A percentile compares a stretch with the other conserved stretches of the same genome.
phyloP scores from a whole-genome alignment of 208 protist genomes.

The Leishmania tropica region DNA sequence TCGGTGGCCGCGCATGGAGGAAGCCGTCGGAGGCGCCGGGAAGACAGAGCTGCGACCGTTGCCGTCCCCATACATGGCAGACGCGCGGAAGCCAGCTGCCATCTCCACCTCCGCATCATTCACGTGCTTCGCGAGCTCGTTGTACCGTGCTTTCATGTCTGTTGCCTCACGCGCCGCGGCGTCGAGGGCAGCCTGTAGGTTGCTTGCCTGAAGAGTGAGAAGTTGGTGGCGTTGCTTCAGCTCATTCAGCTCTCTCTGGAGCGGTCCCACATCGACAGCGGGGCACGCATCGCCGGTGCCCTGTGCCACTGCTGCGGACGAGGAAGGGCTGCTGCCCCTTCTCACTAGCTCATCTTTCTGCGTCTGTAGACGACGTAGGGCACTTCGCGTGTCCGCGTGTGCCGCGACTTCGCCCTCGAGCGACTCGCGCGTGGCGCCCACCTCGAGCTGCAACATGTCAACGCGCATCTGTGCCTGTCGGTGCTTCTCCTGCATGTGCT shows the following conservation, averaged over 20 bases:
- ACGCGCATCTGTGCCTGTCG: slow-evolving; percentile 18
- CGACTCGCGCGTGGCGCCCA: slow-evolving; percentile 40
- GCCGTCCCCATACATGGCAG: neutral
- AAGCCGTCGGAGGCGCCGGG: slow-evolving; percentile 3
- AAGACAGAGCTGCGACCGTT: slow-evolving; percentile 1
- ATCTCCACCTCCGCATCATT: slow-evolving; percentile 43
- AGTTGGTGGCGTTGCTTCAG: slow-evolving; percentile 28
- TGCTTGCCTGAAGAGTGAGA: slow-evolving; percentile 39
- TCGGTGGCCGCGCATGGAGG: neutral
- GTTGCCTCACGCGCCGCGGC: slow-evolving; percentile 42
- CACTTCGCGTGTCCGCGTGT: slow-evolving; percentile 41
- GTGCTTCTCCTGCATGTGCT: slow-evolving; percentile 36
- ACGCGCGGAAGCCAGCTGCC: slow-evolving; percentile 35
- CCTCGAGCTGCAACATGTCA: slow-evolving; percentile 35
- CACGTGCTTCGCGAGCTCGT: slow-evolving; percentile 42
- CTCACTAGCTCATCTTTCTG: neutral
- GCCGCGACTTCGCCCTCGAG: slow-evolving; percentile 54
- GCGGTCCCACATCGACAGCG: slow-evolving; percentile 11
- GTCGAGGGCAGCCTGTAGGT: slow-evolving; percentile 53
- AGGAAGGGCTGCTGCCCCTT: neutral
- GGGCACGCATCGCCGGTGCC: slow-evolving; percentile 18
- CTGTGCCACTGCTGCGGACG: neutral
- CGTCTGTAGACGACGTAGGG: slow-evolving; percentile 32
- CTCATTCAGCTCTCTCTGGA: slow-evolving; percentile 23
- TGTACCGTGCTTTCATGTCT: slow-evolving; percentile 55